Base-by-base conservation (phyloP, 441 rosid species). In the Erodium texanum region DNA sequence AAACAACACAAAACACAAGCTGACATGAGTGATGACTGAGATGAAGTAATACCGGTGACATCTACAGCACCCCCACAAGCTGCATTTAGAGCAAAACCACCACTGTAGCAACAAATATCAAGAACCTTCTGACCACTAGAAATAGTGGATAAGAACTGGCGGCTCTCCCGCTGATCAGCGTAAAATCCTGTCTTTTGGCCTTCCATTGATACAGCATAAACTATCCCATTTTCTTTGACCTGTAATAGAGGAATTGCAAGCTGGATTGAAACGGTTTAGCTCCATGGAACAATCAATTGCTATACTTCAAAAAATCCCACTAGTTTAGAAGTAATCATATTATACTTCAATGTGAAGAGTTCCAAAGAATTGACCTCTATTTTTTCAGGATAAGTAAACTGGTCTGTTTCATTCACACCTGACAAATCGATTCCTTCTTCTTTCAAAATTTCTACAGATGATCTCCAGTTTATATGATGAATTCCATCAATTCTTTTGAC, bases 121-220 rank as follows among this genome's bases (percentile, higher is more conserved):
- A 89, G 91, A 76, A 93, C 96, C 74, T 67, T 87, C 81, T 67
- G 82, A 41, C 91, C 92, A 43, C 79, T 70, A 34, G 91, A 89
- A 70, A 90, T 80, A 34, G 85, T 74, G 62, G 97, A 87, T 65
- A 89, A 71, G 80, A 87, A 89, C 71, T 76, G 82, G 52, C 94
- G 82, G 61, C 76, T 89, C 75, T 86, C 96, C 11, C 94, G 91
- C 68, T 90, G 91, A 81, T 90, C 97, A 50, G 94, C 89, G 75
- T 87, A 90, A 85, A 90, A 89, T 71, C 97, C 94, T 66, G 94
- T 93, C 81, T 93, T 90, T 73, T 93, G 93, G 41, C 97, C 96
- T 70, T 81, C 82, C 59, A 83, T 64, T 69, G 97, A 90, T 70
- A 90, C 62, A 38, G 89, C 76, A 74, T 85, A 93, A 64, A 82